These are phyloP conservation scores for Ogataea methylovora DNA, from an alignment of 805 yeast species.

Conservation along the genomic window DNA sequence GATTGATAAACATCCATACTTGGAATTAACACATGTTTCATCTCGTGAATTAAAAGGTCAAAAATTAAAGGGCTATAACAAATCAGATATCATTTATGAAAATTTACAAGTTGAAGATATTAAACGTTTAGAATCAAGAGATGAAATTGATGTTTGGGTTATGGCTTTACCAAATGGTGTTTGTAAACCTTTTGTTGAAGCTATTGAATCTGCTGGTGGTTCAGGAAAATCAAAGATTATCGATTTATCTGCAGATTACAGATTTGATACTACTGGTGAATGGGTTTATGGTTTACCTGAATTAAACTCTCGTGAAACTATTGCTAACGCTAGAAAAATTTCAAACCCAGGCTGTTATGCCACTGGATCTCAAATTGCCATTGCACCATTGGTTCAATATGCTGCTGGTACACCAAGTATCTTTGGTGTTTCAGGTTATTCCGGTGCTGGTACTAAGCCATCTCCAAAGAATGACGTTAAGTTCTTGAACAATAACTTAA, in stretches of 20 bases:
- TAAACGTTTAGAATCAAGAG: constrained; percentile 62
- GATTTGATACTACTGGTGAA: constrained; percentile 81
- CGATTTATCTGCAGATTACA: constrained; percentile 91
- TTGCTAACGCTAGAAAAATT: constrained; percentile 69
- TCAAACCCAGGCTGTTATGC: constrained; percentile 99
- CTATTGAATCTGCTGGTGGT: constrained; percentile 54
- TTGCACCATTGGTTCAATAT: constrained; percentile 74
- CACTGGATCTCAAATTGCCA: constrained; percentile 93
- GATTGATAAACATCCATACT: constrained; percentile 79
- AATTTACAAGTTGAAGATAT: constrained; percentile 87
- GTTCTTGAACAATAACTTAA: constrained; percentile 69
- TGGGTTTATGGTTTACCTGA: constrained; percentile 98
- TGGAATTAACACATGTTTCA: constrained; percentile 88
- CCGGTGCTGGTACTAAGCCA: constrained; percentile 99
- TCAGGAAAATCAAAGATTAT: constrained; percentile 70
- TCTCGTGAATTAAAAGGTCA: constrained; percentile 92
- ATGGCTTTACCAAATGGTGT: constrained; percentile 99
- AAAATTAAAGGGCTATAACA: constrained; percentile 80
- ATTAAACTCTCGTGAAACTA: constrained; percentile 57
- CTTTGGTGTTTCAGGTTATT: constrained; percentile 96
- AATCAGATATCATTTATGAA: constrained; percentile 70
- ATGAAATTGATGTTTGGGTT: constrained; percentile 92
- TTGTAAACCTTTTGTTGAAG: constrained; percentile 80
- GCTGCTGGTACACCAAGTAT: constrained; percentile 70
- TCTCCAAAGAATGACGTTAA: constrained; percentile 88